Base-by-base conservation (phyloP, 148 eudicot genomes). In the Camellia lanceoleosa region DNA sequence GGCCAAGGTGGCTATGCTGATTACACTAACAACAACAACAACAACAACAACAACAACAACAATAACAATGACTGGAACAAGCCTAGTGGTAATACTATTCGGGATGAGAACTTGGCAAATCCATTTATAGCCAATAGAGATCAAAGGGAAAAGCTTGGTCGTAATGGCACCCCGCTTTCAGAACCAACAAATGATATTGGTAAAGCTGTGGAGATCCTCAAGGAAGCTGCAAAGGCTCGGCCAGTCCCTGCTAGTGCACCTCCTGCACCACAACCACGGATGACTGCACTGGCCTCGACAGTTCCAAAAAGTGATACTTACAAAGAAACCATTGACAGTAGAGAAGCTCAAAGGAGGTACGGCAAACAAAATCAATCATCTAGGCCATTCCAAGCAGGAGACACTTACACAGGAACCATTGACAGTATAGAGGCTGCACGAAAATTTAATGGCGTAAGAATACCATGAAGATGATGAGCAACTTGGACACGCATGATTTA, bases 171-270 rank as follows among this genome's bases (percentile, higher is more conserved):
- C 52, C 52, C 52, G 7, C 6, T 49, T 49, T 49, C 52, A 5
- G 47, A 3, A 47, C 64, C 73, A 12, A 78, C 49, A 18, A 78
- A 54, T 15, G 64, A 78, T 41, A 67, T 78, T 41, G 80, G 73
- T 3, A 41, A 6, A 41, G 73, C 73, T 10, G 3, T 67, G n/a
- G 73, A 78, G 51, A 15, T 18, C 15, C 41, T 78, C 38, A 30
- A 30, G 38, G 38, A 30, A 30, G 38, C 38, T 30, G 38, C 38
- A 30, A 30, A 30, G 38, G 38, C 38, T 30, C 38, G 1, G 38
- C 38, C 38, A 58, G 54, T 44, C 55, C 60, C 41, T 54, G 52
- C 70, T 11, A 5, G n/a, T 63, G 61, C 15, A 73, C 71, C 8
- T 3, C 60, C 60, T 9, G 12, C 60, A 56, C 60, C 9, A 56